Percentiles rank a stretch among this genome's conserved stretches.
These are phyloP conservation scores for Blastobotrys ciferrii DNA, from an alignment of 1,139 yeast genomes.

Conservation along the genomic window DNA sequence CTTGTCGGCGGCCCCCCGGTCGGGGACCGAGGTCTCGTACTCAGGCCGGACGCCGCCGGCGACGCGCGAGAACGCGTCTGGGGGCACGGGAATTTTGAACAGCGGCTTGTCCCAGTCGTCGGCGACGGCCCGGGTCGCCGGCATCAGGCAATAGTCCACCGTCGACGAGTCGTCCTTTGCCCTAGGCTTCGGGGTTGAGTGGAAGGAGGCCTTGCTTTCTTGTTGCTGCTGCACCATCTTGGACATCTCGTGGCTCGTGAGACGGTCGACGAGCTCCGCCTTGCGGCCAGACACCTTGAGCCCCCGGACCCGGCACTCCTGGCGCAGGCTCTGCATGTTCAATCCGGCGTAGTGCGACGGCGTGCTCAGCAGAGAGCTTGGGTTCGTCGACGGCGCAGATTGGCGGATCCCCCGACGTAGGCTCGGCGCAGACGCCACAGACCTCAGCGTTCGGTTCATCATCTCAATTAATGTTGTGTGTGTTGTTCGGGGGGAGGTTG, in stretches of 20 bases:
- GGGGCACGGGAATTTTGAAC: conserved; percentile 41
- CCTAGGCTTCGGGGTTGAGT: conserved; percentile 17
- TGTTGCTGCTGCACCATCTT: conserved; percentile 9
- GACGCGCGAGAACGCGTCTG: conserved; percentile 30
- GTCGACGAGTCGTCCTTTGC: conserved; percentile 11
- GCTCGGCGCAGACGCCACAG: conserved; percentile 23
- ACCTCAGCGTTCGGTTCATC: conserved; percentile 14
- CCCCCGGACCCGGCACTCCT: conserved; percentile 56
- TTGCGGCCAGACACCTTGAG: conserved; percentile 56
- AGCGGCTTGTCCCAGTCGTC: conserved; percentile 26
- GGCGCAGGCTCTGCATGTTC: conserved; percentile 50
- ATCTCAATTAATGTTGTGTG: too few relatives aligned
- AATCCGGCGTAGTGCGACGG: conserved; percentile 36
- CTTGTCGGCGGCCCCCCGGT: conserved; percentile 26
- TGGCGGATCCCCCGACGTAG: conserved; percentile 29
- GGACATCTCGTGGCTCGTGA: conserved; percentile 38
- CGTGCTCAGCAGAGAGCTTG: conserved; percentile 33
- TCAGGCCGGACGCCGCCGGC: conserved; percentile 26
- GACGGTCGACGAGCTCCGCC: conserved; percentile 51
- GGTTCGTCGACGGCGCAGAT: conserved; percentile 35
- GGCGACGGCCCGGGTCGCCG: conserved; percentile 11
- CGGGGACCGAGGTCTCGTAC: conserved; percentile 29
- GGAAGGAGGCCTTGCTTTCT: conserved; percentile 8
- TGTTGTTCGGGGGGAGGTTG: too few relatives aligned
- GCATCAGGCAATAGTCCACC: conserved; percentile 13